These are phyloP conservation scores for Halocafeteria seosinensis DNA, from an alignment of 108 stramenopile genomes.

Conservation along the genomic window DNA sequence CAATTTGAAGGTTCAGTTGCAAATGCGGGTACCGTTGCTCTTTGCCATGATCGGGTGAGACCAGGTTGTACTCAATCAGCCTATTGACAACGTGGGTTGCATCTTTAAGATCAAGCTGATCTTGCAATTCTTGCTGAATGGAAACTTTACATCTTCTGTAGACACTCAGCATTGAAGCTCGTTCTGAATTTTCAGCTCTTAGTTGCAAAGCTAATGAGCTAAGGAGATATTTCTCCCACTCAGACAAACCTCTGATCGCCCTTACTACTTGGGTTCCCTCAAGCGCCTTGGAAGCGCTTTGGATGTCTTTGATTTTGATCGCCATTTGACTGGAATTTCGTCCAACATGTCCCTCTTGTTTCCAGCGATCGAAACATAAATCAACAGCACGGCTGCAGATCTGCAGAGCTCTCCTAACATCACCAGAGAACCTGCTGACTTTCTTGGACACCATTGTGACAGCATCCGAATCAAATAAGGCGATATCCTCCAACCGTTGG, in stretches of 20 bases:
- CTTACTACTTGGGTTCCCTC: background rate
- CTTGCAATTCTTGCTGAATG: background rate
- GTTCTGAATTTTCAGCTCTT: background rate
- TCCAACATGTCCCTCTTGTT: background rate
- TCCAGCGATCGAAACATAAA: background rate
- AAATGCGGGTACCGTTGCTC: background rate
- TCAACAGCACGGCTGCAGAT: constrained; percentile 69
- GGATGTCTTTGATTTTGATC: background rate
- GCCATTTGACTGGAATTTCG: background rate
- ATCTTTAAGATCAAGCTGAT: no score
- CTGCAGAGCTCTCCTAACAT: constrained; percentile 74
- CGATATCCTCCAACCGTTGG: constrained; percentile 10
- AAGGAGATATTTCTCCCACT: background rate
- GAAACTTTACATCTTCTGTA: background rate
- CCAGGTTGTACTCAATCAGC: background rate
- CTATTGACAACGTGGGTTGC: no score
- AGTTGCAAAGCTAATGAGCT: background rate
- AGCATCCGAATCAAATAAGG: constrained; percentile 50
- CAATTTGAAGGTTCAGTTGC: background rate
- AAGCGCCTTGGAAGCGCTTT: background rate
- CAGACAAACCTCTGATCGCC: background rate
- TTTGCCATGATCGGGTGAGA: background rate
- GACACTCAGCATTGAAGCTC: background rate
- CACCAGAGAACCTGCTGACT: constrained; percentile 62
- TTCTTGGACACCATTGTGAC: constrained; percentile 67